phyloP scores from a whole-genome alignment of 2,329 filamentous ascomycete genomes.

The Pseudogymnoascus sp. region DNA sequence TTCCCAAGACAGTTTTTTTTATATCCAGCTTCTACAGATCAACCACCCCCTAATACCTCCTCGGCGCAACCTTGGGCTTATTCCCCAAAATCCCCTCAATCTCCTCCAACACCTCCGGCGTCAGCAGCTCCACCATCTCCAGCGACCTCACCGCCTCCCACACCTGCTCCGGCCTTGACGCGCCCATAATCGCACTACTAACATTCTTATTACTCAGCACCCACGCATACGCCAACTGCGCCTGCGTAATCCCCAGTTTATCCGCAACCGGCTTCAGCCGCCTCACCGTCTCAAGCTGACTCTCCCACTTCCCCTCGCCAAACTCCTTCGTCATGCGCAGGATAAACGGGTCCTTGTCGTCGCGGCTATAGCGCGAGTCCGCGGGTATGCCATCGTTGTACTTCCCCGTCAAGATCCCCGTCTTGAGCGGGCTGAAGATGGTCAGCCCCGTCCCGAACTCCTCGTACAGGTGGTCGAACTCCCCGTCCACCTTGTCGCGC shows the following conservation, averaged over 20 bases:
- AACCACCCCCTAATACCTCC: slow-evolving; percentile 17
- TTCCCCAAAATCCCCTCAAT: slow-evolving; percentile 52
- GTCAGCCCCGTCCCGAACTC: slow-evolving; percentile 54
- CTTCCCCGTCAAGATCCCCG: slow-evolving; percentile 57
- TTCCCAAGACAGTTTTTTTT: background rate
- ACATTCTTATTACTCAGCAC: slow-evolving; percentile 53
- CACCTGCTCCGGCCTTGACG: slow-evolving; percentile 49
- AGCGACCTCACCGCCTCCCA: slow-evolving; percentile 51
- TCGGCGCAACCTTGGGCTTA: slow-evolving; percentile 38
- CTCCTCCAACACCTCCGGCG: slow-evolving; percentile 48
- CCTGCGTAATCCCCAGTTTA: slow-evolving; percentile 47
- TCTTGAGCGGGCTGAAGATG: slow-evolving; percentile 51
- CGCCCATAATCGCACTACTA: slow-evolving; percentile 52
- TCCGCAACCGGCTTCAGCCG: slow-evolving; percentile 55
- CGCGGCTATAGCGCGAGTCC: slow-evolving; percentile 48
- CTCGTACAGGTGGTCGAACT: slow-evolving; percentile 52
- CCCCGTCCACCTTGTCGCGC: slow-evolving; percentile 54
- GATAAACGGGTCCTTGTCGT: slow-evolving; percentile 42
- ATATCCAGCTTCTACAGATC: background rate
- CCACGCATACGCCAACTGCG: slow-evolving; percentile 50
- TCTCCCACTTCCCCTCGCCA: slow-evolving; percentile 43
- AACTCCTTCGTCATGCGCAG: slow-evolving; percentile 34
- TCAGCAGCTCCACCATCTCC: slow-evolving; percentile 45
- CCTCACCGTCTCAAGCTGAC: slow-evolving; percentile 50
- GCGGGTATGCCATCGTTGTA: slow-evolving; percentile 56